Percentiles rank a stretch among this genome's conserved stretches.
phyloP scores from a whole-genome alignment of 2,329 filamentous ascomycete species.

The Monilinia polystroma region DNA sequence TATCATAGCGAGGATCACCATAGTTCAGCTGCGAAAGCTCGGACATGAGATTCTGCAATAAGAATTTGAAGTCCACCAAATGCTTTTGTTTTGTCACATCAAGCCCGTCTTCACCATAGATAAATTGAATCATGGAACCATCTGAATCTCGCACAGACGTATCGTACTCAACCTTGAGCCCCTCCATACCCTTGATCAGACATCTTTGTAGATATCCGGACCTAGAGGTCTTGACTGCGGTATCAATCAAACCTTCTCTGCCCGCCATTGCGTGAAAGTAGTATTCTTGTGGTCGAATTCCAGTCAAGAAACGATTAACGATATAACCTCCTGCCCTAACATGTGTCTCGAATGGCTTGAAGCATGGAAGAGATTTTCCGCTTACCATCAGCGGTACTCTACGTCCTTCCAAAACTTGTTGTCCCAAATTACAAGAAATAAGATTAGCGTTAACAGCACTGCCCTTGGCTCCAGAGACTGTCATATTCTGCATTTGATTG shows the following conservation, averaged over 20 bases:
- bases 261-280: conserved; percentile 99
- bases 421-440: conserved; percentile 95
- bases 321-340: conserved; percentile 91
- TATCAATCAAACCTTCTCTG: conserved; percentile 96
- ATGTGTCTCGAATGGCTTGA: conserved; percentile 86
- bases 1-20: conserved; percentile 51
- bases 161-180: conserved; percentile 87
- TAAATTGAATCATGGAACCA: conserved; percentile 87
- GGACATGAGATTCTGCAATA: conserved; percentile 81
- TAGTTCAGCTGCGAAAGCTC: conserved; percentile 75
- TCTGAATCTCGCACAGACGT: conserved; percentile 92
- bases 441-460: conserved; percentile 91
- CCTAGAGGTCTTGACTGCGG: conserved; percentile 95
- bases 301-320: conserved; percentile 94
- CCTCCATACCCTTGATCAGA: conserved; percentile 98
- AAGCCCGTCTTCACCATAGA: conserved; percentile 94
- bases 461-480: conserved; percentile 92
- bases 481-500: conserved; percentile 99
- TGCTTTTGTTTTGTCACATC: conserved; percentile 95
- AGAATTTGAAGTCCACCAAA: conserved; percentile 83
- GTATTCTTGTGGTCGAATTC: conserved; percentile 95
- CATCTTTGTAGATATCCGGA: conserved; percentile 96
- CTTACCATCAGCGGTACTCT: conserved; percentile 97
- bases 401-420: conserved; percentile 92
- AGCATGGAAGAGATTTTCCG: conserved; percentile 92